Base-by-base conservation (phyloP, 2,329 filamentous ascomycete genomes). In the Thielaviopsis cerberus region DNA sequence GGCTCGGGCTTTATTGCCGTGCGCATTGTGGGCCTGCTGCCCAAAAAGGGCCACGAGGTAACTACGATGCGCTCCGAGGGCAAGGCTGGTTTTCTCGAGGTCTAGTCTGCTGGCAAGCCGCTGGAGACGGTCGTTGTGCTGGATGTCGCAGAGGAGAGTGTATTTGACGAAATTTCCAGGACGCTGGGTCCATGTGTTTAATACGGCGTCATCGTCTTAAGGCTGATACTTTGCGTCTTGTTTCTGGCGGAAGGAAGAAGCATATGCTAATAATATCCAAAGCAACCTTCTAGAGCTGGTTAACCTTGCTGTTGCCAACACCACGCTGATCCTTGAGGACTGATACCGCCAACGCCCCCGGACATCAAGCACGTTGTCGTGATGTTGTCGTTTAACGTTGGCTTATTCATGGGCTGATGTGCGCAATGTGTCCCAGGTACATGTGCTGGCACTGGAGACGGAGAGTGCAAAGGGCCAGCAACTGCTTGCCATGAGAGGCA, bases 321-420 rank as follows among this genome's bases (percentile, higher is more conserved):
- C 78, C 1, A 85, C 82, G 63, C 84, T 83, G 34, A 80, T 92
- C 58, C 81, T 87, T 37, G 77, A 83, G 82, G 86, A 20, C 75
- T 91, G 62, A 81, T n/a, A n/a, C 83, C 65, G 72, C 73, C 61
- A 62, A 78, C 67, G 66, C 76, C 0, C 77, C 76, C 63, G 5
- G 85, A n/a, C n/a, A n/a, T 94, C 56, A 87, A 83, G 71, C 78
- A 83, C 61, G 84, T 94, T 15, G 82, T 85, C 58, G 67, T 82
- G 53, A 80, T 77, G 17, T 76, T 74, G 41, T 79, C 76, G 34
- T 79, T 80, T 66, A 11, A 73, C 71, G 13, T 66, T 65, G 7
- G 69, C 73, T 57, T 67, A 69, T 48, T 68, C 75, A 57, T 80
- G 74, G 73, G 69, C 79, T 41, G 78, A 81, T 64, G 78, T 81